Evolutionary conservation across 108 stramenopile genomes (phyloP).

Genomic region (Cyclotella baltica): DNA sequence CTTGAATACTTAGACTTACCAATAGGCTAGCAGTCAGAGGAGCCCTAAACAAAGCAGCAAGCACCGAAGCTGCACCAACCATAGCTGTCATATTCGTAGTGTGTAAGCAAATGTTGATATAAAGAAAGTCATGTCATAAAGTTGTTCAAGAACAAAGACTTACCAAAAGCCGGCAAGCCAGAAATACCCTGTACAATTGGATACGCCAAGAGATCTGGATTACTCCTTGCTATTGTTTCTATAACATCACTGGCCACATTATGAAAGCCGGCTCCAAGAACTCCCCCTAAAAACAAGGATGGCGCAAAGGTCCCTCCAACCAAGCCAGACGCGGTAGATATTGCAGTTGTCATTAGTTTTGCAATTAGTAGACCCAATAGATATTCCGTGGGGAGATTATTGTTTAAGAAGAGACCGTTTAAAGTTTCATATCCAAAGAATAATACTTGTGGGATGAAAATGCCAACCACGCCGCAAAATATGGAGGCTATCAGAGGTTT

Average conservation of each 20-base stretch:
- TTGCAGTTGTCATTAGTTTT: slow-evolving; percentile 84
- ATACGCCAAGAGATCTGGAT: slow-evolving; percentile 40
- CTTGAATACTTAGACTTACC: too few species aligned
- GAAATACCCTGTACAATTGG: slow-evolving; percentile 53
- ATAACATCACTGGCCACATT: slow-evolving; percentile 53
- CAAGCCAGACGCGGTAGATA: slow-evolving; percentile 83
- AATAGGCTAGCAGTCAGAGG: slow-evolving; percentile 88
- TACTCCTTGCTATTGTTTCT: slow-evolving; percentile 22
- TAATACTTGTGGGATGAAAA: slow-evolving; percentile 84
- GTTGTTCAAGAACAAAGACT: too few species aligned
- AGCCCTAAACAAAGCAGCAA: slow-evolving; percentile 90
- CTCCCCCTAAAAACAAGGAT: slow-evolving; percentile 90
- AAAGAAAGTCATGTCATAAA: too few species aligned
- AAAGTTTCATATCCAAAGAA: slow-evolving; percentile 96
- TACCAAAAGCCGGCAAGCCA: slow-evolving; percentile 87
- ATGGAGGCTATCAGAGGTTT: slow-evolving; percentile 83
- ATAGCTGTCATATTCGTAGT: too few species aligned
- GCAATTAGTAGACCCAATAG: slow-evolving; percentile 63
- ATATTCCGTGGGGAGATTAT: slow-evolving; percentile 53
- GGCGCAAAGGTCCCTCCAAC: slow-evolving; percentile 96
- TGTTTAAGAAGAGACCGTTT: slow-evolving; percentile 81
- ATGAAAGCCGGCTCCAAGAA: slow-evolving; percentile 89
- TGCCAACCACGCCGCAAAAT: slow-evolving; percentile 78
- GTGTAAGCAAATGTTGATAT: too few species aligned
- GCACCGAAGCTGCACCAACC: slow-evolving; percentile 89